Base-by-base conservation (phyloP, 176 grass and related monocot genomes). In the Phoenix roebelenii region DNA sequence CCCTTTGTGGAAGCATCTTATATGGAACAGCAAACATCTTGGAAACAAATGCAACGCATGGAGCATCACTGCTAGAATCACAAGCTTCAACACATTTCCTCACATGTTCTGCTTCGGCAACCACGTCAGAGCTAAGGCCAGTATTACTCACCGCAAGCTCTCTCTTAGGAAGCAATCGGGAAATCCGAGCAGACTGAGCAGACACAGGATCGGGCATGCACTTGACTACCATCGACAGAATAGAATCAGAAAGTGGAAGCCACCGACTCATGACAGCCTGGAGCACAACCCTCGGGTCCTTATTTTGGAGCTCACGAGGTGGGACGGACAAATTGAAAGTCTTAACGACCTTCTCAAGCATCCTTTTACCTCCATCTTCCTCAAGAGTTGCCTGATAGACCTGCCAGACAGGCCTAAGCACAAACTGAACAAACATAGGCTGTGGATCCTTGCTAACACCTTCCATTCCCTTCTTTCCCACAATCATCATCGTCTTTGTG, bases 11-110 rank as follows among this genome's bases (percentile, higher is more conserved):
- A 49, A 96, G 70, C 50, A 64, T 78, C 61, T 90, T 84, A 60
- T 68, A 72, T 59, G 77, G 80, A 60, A 90, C 65, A 0, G 81
- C 80, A 88, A 88, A 90, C 91, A 96, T 96, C 75, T 96, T 96
- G 1, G 86, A 96, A 65, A 96, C 83, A 25, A 87, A 96, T 48
- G 89, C 92, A 17, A 96, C 75, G 22, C 79, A 65, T 17, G 86
- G 92, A 5, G 69, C 92, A 59, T 75, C 71, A 61, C 22, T 0
- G 23, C 66, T 82, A 58, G 64, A 63, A 55, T 87, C 79, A 59
- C 86, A 96, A 51, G 39, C 29, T 62, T 79, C 73, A 3, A 96
- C 76, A 55, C 80, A 87, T 20, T 80, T 96, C 74, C 91, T 84
- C 51, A 85, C 83, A 63, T 65, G 74, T 60, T 96, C 75, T 10